Base-by-base conservation (phyloP, 1,284 basidiomycete genomes). In the Xerocomus tenax region DNA sequence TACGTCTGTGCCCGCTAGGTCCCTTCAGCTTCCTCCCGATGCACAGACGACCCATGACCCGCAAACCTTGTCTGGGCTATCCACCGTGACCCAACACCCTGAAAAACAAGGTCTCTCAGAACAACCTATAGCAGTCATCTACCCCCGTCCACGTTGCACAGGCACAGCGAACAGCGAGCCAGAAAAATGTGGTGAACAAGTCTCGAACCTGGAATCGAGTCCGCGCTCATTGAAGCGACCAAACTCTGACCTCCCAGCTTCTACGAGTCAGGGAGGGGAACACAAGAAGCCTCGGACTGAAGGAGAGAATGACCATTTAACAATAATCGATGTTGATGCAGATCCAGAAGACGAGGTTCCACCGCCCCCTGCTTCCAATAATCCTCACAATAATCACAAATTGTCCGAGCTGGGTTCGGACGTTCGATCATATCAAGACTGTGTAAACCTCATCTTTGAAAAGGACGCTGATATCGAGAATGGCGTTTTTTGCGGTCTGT, bases 401-500 rank as follows among this genome's bases (percentile, higher is more conserved):
- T 10, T 28, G 12, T 42, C 48, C 9, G 19, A 32, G 18, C 9
- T 47, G 3, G 28, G 16, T 38, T 47, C 51, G 9, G 45, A 55
- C 21, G n/a, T 59, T 39, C 62, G 57, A 40, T 53, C 67, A 21
- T 47, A 59, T 35, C 64, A 71, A 43, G 73, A 74, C 36, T 77
- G 76, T 52, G 61, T 81, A n/a, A 59, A 64, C 25, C 61, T 67
- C 30, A 64, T 79, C 39, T 76, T 77, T 42, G 73, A 71, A 30
- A 66, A 67, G 30, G 73, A 73, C 13, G 68, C 66, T 7, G 65
- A 68, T 44, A 63, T 69, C 26, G 61, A 60, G 41, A 63, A 67
- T n/a, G 62, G 59, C 13, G 64, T 71, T 48, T 66, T 63, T 48
- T 81, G 79, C 53, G 64, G 61, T 49, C 64, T 79, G 46, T 82